Percentiles rank a stretch among this genome's conserved stretches.
Conservation (phyloP, 2,329 filamentous ascomycete species). For the Xylariaceae sp. region DNA sequence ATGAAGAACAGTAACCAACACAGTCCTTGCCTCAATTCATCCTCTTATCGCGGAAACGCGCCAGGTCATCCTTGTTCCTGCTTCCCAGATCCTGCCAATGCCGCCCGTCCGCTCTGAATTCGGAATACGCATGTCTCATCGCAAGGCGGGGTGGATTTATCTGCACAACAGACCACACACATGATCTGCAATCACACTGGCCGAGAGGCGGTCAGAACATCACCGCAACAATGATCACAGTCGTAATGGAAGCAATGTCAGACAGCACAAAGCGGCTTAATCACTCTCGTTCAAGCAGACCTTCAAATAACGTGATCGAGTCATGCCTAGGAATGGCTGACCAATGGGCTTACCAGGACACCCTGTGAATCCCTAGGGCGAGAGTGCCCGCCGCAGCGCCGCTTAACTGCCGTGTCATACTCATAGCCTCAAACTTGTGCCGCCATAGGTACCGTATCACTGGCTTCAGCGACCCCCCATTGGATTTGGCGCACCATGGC, state of each 20-base stretch:
- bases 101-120: slow-evolving; percentile 7
- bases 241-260: slow-evolving; percentile 4
- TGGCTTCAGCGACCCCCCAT: slow-evolving; percentile 39
- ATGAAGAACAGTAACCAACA: not conserved
- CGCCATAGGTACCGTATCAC: slow-evolving; percentile 38
- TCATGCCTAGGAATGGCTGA: slow-evolving; percentile 35
- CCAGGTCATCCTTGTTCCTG: not conserved
- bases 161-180: slow-evolving; percentile 21
- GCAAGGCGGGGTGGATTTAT: slow-evolving; percentile 12
- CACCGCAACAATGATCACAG: not conserved
- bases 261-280: slow-evolving; percentile 35
- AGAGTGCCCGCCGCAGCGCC: slow-evolving; percentile 32
- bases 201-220: slow-evolving; percentile 17
- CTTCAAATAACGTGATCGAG: slow-evolving; percentile 38
- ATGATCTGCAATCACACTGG: slow-evolving; percentile 21
- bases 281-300: slow-evolving; percentile 36
- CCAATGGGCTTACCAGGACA: slow-evolving; percentile 37
- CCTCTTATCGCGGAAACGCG: not conserved
- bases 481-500: slow-evolving; percentile 37
- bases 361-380: slow-evolving; percentile 1
- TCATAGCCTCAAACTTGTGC: slow-evolving; percentile 34
- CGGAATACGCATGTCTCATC: slow-evolving; percentile 13
- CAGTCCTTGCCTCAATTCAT: not conserved
- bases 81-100: not conserved
- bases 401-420: slow-evolving; percentile 11